Base-by-base conservation (phyloP, 2,329 filamentous ascomycete genomes). In the Lachnellula suecica region DNA sequence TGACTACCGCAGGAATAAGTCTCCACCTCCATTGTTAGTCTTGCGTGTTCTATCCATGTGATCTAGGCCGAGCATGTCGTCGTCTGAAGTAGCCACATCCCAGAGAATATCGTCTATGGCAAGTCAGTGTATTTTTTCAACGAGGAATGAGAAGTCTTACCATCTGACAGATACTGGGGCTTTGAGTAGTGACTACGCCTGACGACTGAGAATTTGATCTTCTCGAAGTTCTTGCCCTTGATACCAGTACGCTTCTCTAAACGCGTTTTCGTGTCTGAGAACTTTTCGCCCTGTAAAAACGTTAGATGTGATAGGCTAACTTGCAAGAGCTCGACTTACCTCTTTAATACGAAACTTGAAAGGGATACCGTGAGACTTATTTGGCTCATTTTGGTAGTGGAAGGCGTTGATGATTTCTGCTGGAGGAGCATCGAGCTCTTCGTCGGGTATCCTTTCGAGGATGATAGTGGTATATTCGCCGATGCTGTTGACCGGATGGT, bases 221-320 rank as follows among this genome's bases (percentile, higher is more conserved):
- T 97, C 71, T 99, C 93, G 62, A 99, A 92, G 60, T 91, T 91
- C 78, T 99, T 99, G 70, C 94, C 95, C 72, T 97, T 97, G 73
- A 99, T 86, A 23, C 92, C 92, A 1, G 90, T 96, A 53, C 93
- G 82, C 71, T 92, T 93, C 62, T 94, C 92, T 4, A 99, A 77
- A n/a, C 94, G 85, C 73, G 96, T 91, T 75, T 93, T 97, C 40
- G 92, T 97, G 29, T 97, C 90, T 53, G 84, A 85, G 72, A 99
- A 97, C 35, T 79, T 78, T 70, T 99, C 94, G 49, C 85, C 89
- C 84, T 93, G 47, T 9, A 25, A 3, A 34, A 4, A 8, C n/a
- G 46, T 62, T 44, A 60, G 54, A 47, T 10, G 11, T 25, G 7
- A 29, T 23, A 17, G 13, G 11, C 20, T 20, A 11, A 10, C 15